A percentile compares a stretch with the other conserved stretches of the same genome.
Evolutionary conservation across 2,329 filamentous ascomycete genomes (phyloP).

Genomic region (Chrysoporthe deuterocubensis): DNA sequence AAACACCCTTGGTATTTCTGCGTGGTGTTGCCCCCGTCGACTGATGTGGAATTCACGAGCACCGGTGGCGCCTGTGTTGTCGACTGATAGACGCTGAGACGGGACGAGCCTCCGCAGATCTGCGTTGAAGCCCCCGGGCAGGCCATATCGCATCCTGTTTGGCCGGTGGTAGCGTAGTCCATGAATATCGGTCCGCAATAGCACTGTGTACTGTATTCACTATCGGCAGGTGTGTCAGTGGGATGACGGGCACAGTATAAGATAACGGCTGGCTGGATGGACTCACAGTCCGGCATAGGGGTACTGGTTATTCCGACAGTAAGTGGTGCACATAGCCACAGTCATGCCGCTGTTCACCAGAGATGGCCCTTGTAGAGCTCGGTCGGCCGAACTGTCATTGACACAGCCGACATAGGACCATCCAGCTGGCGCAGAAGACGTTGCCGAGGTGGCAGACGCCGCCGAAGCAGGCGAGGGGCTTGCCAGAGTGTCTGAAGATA

Average conservation of each 20-base stretch:
- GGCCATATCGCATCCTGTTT: conserved; percentile 44
- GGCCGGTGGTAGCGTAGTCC: conserved; percentile 33
- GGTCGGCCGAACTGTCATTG: conserved; percentile 23
- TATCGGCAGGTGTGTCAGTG: neutral
- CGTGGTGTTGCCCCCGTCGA: neutral
- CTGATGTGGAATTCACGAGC: conserved; percentile 13
- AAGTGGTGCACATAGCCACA: conserved; percentile 27
- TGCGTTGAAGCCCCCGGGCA: conserved; percentile 40
- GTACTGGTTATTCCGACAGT: conserved; percentile 27
- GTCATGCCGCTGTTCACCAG: conserved; percentile 27
- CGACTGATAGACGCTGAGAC: conserved; percentile 29
- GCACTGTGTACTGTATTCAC: conserved; percentile 31
- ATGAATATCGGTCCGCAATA: conserved; percentile 34
- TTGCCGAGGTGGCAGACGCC: neutral
- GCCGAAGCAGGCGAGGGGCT: neutral
- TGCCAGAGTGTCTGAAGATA: neutral
- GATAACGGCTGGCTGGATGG: too few relatives aligned
- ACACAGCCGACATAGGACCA: conserved; percentile 24
- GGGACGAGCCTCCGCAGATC: conserved; percentile 28
- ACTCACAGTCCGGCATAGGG: conserved; percentile 25
- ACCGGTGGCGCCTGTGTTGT: conserved; percentile 19
- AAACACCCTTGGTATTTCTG: neutral
- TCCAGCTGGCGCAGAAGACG: conserved; percentile 1
- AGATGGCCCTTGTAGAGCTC: conserved; percentile 31
- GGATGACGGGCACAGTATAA: accelerated